Evolutionary conservation across 345 rosid species (phyloP), one percentile per base, ranked within the genome.

Genomic region (Clausena lansium): DNA sequence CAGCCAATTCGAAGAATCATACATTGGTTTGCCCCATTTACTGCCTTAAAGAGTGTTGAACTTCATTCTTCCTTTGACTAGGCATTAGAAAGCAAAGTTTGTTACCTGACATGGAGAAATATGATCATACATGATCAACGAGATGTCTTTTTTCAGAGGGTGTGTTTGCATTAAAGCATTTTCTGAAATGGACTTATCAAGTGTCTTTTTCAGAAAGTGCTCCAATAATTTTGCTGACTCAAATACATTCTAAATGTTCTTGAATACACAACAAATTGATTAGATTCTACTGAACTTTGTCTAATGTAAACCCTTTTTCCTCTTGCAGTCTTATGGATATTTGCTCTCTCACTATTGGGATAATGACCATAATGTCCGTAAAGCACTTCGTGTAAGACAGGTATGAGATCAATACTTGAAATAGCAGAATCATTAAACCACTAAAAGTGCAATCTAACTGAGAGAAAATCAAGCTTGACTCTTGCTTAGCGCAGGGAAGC

Each of bases 371-470:
- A 68, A 62, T 19, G 91, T 87, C 52, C 81, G 61, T 4, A 68
- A 82, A 15, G 86, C 90, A 6, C 88, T 87, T 58, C 72, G 69
- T 15, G 27, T 89, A 28, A 74, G 83, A 68, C 67, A 89, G 87
- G 93, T 89, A 77, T 32, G 77, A 62, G 41, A 67, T 32, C 7
- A 59, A 17, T 19, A 69, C 9, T 39, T 6, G 55, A 15, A 50
- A 50, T 50, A 15, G 1, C 17, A 15, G 14, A 41, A 10, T 41
- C 55, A 50, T 50, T 15, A 17, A 50, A 50, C 55, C 15, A 1
- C 55, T 15, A 17, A 50, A 14, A 17, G 55, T 50, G 20, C 17
- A 50, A 50, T 13, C 1, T 6, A 15, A 50, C 20, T 15, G 20
- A 0, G 1, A 50, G 55, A 17, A 7, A 15, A 59, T 24, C 52